phyloP scores from a whole-genome alignment of 2,329 filamentous ascomycete species.

The Grosmannia huntii region DNA sequence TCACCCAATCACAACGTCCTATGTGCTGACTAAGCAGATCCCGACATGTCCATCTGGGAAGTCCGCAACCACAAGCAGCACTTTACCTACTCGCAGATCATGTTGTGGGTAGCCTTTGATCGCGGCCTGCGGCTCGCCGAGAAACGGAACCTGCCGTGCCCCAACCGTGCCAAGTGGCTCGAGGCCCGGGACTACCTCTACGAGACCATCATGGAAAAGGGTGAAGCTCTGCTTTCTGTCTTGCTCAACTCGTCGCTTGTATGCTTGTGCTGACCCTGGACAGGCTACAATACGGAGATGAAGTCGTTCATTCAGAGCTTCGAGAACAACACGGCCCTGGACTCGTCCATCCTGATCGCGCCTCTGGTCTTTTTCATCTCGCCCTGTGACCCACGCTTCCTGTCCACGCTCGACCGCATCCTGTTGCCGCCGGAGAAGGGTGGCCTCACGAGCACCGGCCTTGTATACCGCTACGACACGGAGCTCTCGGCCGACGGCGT shows the following conservation, averaged over 20 bases:
- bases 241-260: neutral
- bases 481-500: conserved; percentile 61
- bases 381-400: conserved; percentile 64
- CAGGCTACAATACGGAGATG: conserved; percentile 57
- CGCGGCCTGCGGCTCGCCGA: conserved; percentile 60
- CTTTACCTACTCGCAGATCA: conserved; percentile 71
- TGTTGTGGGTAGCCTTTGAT: conserved; percentile 74
- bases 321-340: conserved; percentile 55
- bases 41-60: conserved; percentile 78
- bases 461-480: conserved; percentile 66
- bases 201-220: conserved; percentile 66
- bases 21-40: conserved; percentile 27
- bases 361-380: conserved; percentile 70
- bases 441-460: conserved; percentile 59
- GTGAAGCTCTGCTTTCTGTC: conserved; percentile 16
- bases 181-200: conserved; percentile 54
- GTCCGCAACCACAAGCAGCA: conserved; percentile 63
- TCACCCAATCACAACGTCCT: neutral
- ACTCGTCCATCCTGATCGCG: conserved; percentile 64
- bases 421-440: conserved; percentile 61
- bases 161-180: conserved; percentile 54
- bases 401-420: conserved; percentile 59
- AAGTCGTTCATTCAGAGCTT: conserved; percentile 65
- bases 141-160: conserved; percentile 64
- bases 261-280: neutral